Percentiles rank a stretch among this genome's conserved stretches.
These are phyloP conservation scores for Phytophthora ramorum DNA, from an alignment of 352 stramenopile genomes.

Conservation along the genomic window DNA sequence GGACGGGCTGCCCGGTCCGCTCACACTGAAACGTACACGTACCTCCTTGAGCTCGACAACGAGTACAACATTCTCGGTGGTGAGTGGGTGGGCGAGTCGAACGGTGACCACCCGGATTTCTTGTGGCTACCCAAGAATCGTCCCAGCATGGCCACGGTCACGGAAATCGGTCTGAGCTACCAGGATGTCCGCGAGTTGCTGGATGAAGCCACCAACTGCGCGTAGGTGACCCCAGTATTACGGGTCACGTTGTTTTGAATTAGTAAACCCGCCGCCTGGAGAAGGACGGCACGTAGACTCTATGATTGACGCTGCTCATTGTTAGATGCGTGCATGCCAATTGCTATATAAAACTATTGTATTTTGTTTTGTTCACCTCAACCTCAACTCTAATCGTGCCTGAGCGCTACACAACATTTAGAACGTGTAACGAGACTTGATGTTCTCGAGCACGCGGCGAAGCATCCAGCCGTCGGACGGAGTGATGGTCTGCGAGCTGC, in stretches of 20 bases:
- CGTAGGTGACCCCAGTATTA: background rate
- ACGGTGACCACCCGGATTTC: conserved; percentile 47
- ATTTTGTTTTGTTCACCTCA: no score
- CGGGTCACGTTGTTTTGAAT: background rate
- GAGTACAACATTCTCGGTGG: conserved; percentile 48
- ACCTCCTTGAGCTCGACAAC: conserved; percentile 50
- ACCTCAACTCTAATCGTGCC: no score
- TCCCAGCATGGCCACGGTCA: conserved; percentile 34
- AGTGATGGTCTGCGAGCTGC: conserved; percentile 15
- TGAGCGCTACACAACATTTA: no score
- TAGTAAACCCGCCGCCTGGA: background rate
- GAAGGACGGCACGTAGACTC: no score
- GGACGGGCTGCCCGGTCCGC: conserved; percentile 31
- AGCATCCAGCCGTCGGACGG: conserved; percentile 14
- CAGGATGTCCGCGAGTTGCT: conserved; percentile 34
- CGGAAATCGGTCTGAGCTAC: conserved; percentile 44
- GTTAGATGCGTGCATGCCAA: no score
- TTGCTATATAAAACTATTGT: no score
- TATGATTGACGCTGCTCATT: no score
- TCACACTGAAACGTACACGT: conserved; percentile 40
- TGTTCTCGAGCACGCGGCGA: conserved; percentile 9
- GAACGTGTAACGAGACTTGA: conserved; percentile 20
- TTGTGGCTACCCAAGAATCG: conserved; percentile 40
- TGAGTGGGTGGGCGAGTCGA: conserved; percentile 45
- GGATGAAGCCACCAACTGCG: conserved; percentile 33